These are phyloP conservation scores for Apiospora aurea DNA, from an alignment of 2,329 filamentous ascomycete genomes.

Conservation along the genomic window DNA sequence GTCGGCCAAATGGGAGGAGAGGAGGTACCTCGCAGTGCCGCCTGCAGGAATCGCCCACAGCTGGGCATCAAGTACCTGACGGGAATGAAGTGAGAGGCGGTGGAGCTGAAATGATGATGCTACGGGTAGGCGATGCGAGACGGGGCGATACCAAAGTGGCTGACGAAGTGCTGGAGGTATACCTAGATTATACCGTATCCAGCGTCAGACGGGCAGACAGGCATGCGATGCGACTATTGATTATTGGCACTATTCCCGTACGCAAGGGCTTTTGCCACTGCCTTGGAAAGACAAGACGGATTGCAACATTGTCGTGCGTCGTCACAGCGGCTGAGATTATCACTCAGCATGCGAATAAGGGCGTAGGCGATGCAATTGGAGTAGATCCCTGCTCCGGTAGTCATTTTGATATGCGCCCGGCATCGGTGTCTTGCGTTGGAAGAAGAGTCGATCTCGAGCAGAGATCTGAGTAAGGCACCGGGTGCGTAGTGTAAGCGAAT, in stretches of 20 bases:
- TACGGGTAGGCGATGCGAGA: not conserved
- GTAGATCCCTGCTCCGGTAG: constrained; percentile 12
- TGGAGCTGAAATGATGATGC: constrained; percentile 8
- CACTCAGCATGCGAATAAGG: not conserved
- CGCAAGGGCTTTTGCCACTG: constrained; percentile 7
- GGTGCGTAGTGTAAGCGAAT: not conserved
- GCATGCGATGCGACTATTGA: not conserved
- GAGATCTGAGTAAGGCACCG: constrained; percentile 11
- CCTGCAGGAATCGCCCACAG: not conserved
- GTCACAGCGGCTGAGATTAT: constrained; percentile 5
- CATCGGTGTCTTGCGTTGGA: not conserved
- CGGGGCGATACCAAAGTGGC: constrained; percentile 8
- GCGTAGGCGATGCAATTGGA: not conserved
- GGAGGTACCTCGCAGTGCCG: not conserved
- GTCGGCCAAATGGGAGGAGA: not conserved
- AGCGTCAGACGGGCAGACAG: constrained; percentile 1
- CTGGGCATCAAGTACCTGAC: not conserved
- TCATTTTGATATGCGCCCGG: constrained; percentile 10
- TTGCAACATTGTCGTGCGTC: constrained; percentile 15
- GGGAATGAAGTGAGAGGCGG: not conserved
- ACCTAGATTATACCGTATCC: not conserved
- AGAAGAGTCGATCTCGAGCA: constrained; percentile 4
- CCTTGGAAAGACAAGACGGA: not conserved
- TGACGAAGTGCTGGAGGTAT: not conserved
- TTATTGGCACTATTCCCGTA: constrained; percentile 6